These are phyloP conservation scores for Discostella pseudostelligera DNA, from an alignment of 108 stramenopile genomes.

Conservation along the genomic window DNA sequence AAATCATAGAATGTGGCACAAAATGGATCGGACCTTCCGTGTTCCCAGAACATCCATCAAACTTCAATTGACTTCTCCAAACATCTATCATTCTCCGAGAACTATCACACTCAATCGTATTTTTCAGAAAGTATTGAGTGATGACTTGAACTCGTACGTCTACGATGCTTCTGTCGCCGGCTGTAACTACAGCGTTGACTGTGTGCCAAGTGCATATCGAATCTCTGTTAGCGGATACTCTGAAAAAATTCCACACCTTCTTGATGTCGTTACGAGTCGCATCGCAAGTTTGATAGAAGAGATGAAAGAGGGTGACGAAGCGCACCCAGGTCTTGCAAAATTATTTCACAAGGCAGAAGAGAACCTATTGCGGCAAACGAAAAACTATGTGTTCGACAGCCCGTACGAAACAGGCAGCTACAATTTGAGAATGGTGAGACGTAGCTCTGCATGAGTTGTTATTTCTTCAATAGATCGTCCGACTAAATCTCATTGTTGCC, in stretches of 20 bases:
- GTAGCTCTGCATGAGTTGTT: not conserved
- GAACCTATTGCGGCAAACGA: slow-evolving; percentile 78
- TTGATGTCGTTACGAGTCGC: slow-evolving; percentile 70
- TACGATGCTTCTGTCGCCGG: slow-evolving; percentile 91
- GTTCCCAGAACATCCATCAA: slow-evolving; percentile 76
- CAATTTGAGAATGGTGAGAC: slow-evolving; percentile 66
- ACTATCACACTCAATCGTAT: slow-evolving; percentile 81
- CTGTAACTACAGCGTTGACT: slow-evolving; percentile 69
- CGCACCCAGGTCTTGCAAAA: slow-evolving; percentile 53
- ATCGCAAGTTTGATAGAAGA: slow-evolving; percentile 80
- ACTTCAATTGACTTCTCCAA: slow-evolving; percentile 67
- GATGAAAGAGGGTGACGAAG: slow-evolving; percentile 74
- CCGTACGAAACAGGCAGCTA: slow-evolving; percentile 85
- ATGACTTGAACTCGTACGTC: slow-evolving; percentile 81
- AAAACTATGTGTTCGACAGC: slow-evolving; percentile 78
- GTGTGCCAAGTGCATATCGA: slow-evolving; percentile 64
- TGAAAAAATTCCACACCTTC: slow-evolving; percentile 77
- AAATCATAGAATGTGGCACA: slow-evolving; percentile 77
- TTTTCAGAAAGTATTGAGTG: slow-evolving; percentile 76
- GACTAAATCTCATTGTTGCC: not conserved
- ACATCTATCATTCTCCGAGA: slow-evolving; percentile 71
- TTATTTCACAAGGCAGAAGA: slow-evolving; percentile 72
- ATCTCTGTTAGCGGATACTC: slow-evolving; percentile 80
- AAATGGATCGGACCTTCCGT: slow-evolving; percentile 77
- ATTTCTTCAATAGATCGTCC: too few relatives aligned